Evolutionary conservation across 306 rosid genomes (phyloP).

Genomic region (Castanopsis chinensis): DNA sequence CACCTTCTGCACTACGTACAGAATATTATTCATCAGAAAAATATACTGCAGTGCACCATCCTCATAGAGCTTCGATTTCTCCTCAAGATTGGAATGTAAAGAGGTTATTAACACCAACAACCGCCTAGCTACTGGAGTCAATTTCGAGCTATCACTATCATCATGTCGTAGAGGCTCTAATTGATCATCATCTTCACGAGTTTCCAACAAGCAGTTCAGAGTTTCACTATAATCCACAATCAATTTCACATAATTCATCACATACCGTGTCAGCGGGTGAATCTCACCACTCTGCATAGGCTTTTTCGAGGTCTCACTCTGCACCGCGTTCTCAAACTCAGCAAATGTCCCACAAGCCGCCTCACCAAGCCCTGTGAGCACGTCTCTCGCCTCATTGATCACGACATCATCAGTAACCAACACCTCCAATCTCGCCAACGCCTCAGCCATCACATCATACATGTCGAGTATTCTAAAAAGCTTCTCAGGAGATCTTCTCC

Average conservation of each 20-base stretch:
- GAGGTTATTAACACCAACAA: slow-evolving; percentile 58
- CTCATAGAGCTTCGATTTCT: slow-evolving; percentile 70
- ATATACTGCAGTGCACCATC: slow-evolving; percentile 70
- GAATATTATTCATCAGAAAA: slow-evolving; percentile 84
- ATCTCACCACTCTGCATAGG: slow-evolving; percentile 74
- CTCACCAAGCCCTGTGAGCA: slow-evolving; percentile 63
- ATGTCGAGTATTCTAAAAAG: slow-evolving; percentile 88
- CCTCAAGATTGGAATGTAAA: slow-evolving; percentile 74
- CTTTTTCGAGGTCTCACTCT: slow-evolving; percentile 71
- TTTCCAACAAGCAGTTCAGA: slow-evolving; percentile 61
- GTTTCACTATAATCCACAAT: slow-evolving; percentile 80
- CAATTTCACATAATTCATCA: slow-evolving; percentile 88
- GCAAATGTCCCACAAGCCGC: slow-evolving; percentile 79
- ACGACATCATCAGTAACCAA: slow-evolving; percentile 62
- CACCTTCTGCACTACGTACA: slow-evolving; percentile 79
- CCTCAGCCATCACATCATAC: slow-evolving; percentile 80
- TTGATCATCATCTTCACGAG: slow-evolving; percentile 52
- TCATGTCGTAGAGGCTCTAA: slow-evolving; percentile 35
- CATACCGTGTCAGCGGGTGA: slow-evolving; percentile 89
- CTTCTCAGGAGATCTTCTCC: slow-evolving; percentile 81
- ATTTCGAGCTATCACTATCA: slow-evolving; percentile 37
- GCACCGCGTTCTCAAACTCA: slow-evolving; percentile 83
- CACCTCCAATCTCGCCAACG: slow-evolving; percentile 54
- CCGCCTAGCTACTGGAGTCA: slow-evolving; percentile 60
- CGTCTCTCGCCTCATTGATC: slow-evolving; percentile 62